Percentiles rank a stretch among this genome's conserved stretches.
phyloP scores from a whole-genome alignment of 2,329 filamentous ascomycete genomes.

The Ophiocordyceps camponoti-leonardi region DNA sequence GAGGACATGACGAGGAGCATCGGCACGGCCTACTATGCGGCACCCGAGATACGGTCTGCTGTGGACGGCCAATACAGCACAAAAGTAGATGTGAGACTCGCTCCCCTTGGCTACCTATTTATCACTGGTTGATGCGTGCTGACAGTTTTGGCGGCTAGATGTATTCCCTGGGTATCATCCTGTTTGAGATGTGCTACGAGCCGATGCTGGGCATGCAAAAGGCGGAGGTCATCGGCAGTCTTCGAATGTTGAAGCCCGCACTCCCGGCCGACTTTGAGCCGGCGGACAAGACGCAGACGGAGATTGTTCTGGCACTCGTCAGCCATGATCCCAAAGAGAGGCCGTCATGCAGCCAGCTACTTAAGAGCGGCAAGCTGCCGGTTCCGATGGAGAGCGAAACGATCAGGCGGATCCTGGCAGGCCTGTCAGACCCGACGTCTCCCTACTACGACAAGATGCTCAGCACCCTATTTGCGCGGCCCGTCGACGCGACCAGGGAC shows the following conservation, averaged over 20 bases:
- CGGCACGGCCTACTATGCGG: slow-evolving; percentile 77
- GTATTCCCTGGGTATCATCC: slow-evolving; percentile 94
- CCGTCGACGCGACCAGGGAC: slow-evolving; percentile 65
- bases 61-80: slow-evolving; percentile 67
- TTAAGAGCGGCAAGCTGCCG: slow-evolving; percentile 74
- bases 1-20: slow-evolving; percentile 55
- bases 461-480: slow-evolving; percentile 63
- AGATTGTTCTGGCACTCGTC: slow-evolving; percentile 64
- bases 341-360: slow-evolving; percentile 64
- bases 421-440: slow-evolving; percentile 65
- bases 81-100: slow-evolving; percentile 61
- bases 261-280: slow-evolving; percentile 60
- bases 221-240: slow-evolving; percentile 43
- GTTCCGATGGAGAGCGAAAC: slow-evolving; percentile 87
- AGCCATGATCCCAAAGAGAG: slow-evolving; percentile 69
- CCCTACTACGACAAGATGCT: slow-evolving; percentile 84
- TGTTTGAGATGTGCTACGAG: slow-evolving; percentile 89
- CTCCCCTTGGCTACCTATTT: background rate
- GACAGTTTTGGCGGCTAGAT: slow-evolving; percentile 36
- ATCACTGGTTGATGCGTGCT: background rate
- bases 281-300: slow-evolving; percentile 54
- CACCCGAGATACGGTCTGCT: slow-evolving; percentile 71
- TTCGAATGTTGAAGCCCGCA: slow-evolving; percentile 49
- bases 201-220: slow-evolving; percentile 51
- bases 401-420: slow-evolving; percentile 65